Percentiles rank a stretch among this genome's conserved stretches.
phyloP scores from a whole-genome alignment of 345 rosid species.

The Physaria fendleri region DNA sequence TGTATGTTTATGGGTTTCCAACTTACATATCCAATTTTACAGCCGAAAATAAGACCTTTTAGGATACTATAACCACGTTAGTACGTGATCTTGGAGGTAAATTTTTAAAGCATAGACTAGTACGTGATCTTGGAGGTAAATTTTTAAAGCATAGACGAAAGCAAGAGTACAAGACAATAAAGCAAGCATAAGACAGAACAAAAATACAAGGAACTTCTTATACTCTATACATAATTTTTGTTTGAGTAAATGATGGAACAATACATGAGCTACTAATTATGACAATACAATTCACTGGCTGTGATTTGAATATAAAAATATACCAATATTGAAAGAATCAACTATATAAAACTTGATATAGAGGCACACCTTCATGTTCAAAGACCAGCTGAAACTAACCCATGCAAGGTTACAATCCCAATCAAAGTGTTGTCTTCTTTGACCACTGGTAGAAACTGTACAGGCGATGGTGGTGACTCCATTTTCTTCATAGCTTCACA shows the following conservation, averaged over 20 bases:
- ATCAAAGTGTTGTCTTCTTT: conserved; percentile 54
- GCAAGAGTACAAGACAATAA: background rate
- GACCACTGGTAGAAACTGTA: conserved; percentile 86
- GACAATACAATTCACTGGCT: conserved; percentile 9
- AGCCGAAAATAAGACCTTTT: too few relatives aligned
- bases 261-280: background rate
- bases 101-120: too few relatives aligned
- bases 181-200: background rate
- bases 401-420: conserved; percentile 90
- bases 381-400: conserved; percentile 88
- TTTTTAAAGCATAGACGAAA: background rate
- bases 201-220: background rate
- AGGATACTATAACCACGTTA: too few relatives aligned
- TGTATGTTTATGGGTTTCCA: too few relatives aligned
- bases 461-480: conserved; percentile 98
- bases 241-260: background rate
- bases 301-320: conserved; percentile 11
- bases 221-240: conserved; percentile 13
- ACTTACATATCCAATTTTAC: too few relatives aligned
- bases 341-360: conserved; percentile 12
- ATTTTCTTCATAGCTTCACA: conserved; percentile 96
- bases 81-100: too few relatives aligned
- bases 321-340: conserved; percentile 22
- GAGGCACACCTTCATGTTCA: conserved; percentile 25
- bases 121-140: background rate